A percentile compares a stretch with the other conserved stretches of the same genome.
Conservation (phyloP, 2,329 filamentous ascomycete genomes). For the Scytalidium sp. region DNA sequence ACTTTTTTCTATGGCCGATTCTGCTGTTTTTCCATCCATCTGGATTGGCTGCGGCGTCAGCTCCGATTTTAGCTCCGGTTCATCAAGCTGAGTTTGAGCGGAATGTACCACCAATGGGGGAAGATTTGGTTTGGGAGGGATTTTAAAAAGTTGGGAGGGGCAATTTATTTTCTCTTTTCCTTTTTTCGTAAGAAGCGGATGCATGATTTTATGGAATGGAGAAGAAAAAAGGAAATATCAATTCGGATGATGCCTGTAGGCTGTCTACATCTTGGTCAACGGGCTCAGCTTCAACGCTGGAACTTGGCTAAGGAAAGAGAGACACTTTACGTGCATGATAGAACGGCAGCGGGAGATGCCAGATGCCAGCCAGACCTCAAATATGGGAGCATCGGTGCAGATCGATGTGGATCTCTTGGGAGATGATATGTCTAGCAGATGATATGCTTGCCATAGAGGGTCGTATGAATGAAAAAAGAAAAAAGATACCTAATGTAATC, state of each 20-base stretch:
- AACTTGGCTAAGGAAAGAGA: not conserved
- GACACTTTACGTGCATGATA: not conserved
- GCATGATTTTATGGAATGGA: not conserved
- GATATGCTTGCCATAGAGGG: not conserved
- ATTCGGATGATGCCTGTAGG: not conserved
- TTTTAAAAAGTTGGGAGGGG: not conserved
- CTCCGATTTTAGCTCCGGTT: not conserved
- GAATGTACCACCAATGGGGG: not conserved
- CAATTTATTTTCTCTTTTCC: too few species aligned
- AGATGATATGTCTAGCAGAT: not conserved
- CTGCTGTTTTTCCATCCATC: not conserved
- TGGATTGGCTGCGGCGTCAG: not conserved
- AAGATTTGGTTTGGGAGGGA: not conserved
- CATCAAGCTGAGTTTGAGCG: not conserved
- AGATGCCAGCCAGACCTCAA: not conserved
- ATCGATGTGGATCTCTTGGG: not conserved
- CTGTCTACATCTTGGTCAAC: not conserved
- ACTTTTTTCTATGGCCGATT: not conserved
- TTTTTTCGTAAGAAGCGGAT: not conserved
- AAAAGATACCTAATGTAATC: not conserved
- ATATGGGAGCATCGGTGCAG: not conserved
- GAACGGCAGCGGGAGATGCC: not conserved
- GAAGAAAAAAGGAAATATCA: not conserved
- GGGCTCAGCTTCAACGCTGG: not conserved
- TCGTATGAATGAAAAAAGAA: not conserved